Percentiles rank a stretch among this genome's conserved stretches.
Conservation (phyloP, 805 yeast species). For the Hanseniaspora taiwanica region DNA sequence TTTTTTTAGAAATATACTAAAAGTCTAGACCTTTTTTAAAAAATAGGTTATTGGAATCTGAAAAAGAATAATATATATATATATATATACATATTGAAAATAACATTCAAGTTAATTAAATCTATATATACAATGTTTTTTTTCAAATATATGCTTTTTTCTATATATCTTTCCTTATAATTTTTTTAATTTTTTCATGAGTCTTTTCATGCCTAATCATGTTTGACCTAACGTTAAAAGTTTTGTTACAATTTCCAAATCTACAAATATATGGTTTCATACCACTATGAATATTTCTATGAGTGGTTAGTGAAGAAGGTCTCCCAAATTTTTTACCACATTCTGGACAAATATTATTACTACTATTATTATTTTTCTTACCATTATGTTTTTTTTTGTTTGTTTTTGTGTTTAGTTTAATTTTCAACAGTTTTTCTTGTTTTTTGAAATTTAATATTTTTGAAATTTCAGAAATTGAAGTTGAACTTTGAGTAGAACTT, state of each 20-base stretch:
- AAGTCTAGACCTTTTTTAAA: too few species aligned
- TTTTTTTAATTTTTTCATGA: conserved; percentile 11
- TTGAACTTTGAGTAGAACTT: too few species aligned
- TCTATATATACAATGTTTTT: background rate
- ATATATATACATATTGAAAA: too few species aligned
- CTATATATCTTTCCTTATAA: background rate
- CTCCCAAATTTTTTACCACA: conserved; percentile 74
- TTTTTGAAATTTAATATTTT: too few species aligned
- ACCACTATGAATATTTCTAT: conserved; percentile 72
- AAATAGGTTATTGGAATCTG: too few species aligned
- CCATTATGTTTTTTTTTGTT: background rate
- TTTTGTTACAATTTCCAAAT: conserved; percentile 45
- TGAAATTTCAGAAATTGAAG: too few species aligned
- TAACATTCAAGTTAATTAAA: too few species aligned
- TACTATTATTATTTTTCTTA: background rate
- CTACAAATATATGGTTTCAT: conserved; percentile 72
- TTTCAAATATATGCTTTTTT: background rate
- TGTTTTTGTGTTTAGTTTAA: background rate
- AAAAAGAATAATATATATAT: too few species aligned
- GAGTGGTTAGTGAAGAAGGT: conserved; percentile 77
- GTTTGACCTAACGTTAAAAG: conserved; percentile 32
- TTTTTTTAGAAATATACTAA: too few species aligned
- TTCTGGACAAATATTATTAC: conserved; percentile 33
- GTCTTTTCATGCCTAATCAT: conserved; percentile 19
- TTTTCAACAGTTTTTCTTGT: too few species aligned